Conservation (phyloP, 257 asterid species). For the Mentha longifolia region DNA sequence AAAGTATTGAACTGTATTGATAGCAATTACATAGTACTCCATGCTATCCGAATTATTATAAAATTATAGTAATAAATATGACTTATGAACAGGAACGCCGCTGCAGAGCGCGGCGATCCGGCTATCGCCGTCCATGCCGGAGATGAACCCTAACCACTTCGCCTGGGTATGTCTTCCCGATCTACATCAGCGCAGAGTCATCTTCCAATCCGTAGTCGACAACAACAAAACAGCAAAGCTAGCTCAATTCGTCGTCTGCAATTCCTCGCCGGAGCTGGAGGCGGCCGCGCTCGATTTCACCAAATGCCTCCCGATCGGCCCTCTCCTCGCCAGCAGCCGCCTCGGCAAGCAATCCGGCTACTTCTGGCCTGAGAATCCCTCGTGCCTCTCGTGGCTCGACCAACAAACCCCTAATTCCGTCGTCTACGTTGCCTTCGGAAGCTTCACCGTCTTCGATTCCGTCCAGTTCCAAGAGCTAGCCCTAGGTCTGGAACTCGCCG, state of each 20-base stretch:
- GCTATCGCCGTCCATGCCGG: conserved; percentile 53
- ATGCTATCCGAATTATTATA: too few relatives aligned
- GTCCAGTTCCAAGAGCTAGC: conserved; percentile 63
- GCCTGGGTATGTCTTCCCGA: conserved; percentile 46
- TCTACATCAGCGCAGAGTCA: not conserved
- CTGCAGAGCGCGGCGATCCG: conserved; percentile 39
- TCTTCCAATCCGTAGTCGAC: conserved; percentile 15
- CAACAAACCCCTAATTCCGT: conserved; percentile 51
- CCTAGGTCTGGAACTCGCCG: conserved; percentile 50
- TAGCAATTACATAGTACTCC: too few relatives aligned
- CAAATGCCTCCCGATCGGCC: conserved; percentile 44
- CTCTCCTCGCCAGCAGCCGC: conserved; percentile 53
- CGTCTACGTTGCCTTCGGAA: conserved; percentile 62
- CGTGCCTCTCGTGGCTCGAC: conserved; percentile 59
- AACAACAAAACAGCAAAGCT: conserved; percentile 34
- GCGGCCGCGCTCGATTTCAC: conserved; percentile 37
- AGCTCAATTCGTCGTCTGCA: conserved; percentile 50
- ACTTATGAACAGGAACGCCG: conserved; percentile 38
- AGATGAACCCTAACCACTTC: conserved; percentile 42
- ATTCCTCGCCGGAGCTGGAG: conserved; percentile 47
- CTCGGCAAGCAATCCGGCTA: conserved; percentile 49
- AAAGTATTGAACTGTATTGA: too few relatives aligned
- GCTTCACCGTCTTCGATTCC: conserved; percentile 49
- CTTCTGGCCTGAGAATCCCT: conserved; percentile 60
- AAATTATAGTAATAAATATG: too few relatives aligned